phyloP scores from a whole-genome alignment of 768 basidiomycete genomes.

The Collybia nuda region DNA sequence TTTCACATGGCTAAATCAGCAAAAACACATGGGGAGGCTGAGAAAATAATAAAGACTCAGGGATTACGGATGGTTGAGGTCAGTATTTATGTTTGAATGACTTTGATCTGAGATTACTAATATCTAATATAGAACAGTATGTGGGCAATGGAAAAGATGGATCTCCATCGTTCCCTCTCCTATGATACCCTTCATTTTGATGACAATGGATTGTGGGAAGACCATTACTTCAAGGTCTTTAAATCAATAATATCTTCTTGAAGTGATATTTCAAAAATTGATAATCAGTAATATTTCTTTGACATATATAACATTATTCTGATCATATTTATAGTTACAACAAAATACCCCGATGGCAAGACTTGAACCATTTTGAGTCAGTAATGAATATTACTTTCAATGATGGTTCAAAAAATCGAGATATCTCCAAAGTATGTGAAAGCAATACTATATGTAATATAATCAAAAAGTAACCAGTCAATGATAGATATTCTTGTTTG shows the following conservation, averaged over 20 bases:
- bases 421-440: constrained; percentile 25
- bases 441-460: neutral
- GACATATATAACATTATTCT: too few relatives aligned
- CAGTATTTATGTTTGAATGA: constrained; percentile 7
- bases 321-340: too few relatives aligned
- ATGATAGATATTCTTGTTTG: constrained; percentile 18
- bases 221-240: constrained; percentile 27
- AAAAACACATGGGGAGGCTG: neutral
- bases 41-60: neutral
- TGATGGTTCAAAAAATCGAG: constrained; percentile 26
- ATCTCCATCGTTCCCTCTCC: constrained; percentile 30
- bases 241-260: constrained; percentile 11
- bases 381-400: constrained; percentile 19
- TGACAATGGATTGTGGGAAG: constrained; percentile 28
- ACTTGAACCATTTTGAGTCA: constrained; percentile 23
- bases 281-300: constrained; percentile 19
- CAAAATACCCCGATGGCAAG: constrained; percentile 23
- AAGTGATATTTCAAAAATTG: constrained; percentile 13
- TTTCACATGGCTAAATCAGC: neutral
- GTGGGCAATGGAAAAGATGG: constrained; percentile 31
- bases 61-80: constrained; percentile 21
- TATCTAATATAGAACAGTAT: constrained; percentile 32
- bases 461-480: neutral
- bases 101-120: neutral
- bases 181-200: constrained; percentile 37